These are phyloP conservation scores for Castanea mollissima DNA, from an alignment of 306 rosid species.

Conservation along the genomic window DNA sequence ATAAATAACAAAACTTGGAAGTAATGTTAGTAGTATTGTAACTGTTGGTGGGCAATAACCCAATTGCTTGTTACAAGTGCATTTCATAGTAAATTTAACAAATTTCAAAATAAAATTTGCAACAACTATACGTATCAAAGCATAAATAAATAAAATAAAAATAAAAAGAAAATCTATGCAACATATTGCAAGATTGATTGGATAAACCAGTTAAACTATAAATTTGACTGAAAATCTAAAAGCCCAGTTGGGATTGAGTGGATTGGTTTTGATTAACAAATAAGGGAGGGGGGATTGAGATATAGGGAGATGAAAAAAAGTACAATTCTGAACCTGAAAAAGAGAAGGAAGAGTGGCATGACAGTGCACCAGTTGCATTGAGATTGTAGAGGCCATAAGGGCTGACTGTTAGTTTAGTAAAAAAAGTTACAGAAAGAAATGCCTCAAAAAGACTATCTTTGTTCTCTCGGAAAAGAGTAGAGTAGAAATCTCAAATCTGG, in stretches of 20 bases:
- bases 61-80: neutral
- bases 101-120: no score
- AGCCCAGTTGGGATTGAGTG: neutral
- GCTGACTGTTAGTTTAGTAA: neutral
- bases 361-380: conserved; percentile 37
- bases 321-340: conserved; percentile 37
- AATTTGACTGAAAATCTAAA: neutral
- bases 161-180: no score
- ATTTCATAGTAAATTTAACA: neutral
- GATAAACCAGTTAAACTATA: neutral
- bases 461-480: neutral
- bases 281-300: neutral
- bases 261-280: neutral
- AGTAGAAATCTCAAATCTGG: neutral
- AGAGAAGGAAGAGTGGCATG: conserved; percentile 30
- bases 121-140: no score
- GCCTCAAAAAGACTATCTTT: neutral
- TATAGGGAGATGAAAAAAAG: neutral
- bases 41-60: neutral
- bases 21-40: no score
- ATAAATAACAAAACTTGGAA: neutral
- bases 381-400: conserved; percentile 40
- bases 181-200: no score
- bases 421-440: neutral
- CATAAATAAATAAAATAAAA: no score